These are phyloP conservation scores for Ceratobasidium sp. DNA, from an alignment of 1,284 basidiomycete species.

Conservation along the genomic window DNA sequence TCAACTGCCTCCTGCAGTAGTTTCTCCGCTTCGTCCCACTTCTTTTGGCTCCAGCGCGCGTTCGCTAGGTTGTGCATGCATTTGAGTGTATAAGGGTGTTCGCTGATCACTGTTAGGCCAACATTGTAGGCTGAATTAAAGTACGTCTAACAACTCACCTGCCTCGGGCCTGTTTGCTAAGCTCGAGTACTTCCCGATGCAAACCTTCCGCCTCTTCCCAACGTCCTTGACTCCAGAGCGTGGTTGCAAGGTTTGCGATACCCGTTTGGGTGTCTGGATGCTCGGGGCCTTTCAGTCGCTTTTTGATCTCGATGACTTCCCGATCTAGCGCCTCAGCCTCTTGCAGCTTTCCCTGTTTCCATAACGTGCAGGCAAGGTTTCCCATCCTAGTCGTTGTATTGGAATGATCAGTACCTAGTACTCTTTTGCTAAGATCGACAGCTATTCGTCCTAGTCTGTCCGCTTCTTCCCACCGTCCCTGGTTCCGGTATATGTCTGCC, in stretches of 20 bases:
- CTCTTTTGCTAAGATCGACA: not conserved
- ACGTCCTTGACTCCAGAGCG: constrained; percentile 12
- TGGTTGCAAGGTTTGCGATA: constrained; percentile 15
- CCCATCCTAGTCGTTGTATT: constrained; percentile 14
- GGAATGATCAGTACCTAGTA: constrained; percentile 11
- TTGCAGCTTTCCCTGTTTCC: constrained; percentile 19
- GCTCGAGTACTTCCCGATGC: constrained; percentile 13
- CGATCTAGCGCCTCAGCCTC: constrained; percentile 12
- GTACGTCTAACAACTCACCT: not conserved
- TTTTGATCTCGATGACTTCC: constrained; percentile 4
- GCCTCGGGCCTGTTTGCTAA: not conserved
- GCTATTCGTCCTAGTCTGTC: constrained; percentile 7
- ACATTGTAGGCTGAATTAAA: no score
- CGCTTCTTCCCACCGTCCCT: constrained; percentile 25
- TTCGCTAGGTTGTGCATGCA: constrained; percentile 20
- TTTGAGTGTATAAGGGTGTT: constrained; percentile 22
- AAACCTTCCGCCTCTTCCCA: constrained; percentile 5
- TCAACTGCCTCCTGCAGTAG: constrained; percentile 20
- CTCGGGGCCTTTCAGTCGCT: not conserved
- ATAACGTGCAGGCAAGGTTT: constrained; percentile 24
- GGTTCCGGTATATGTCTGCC: constrained; percentile 41
- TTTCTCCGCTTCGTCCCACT: constrained; percentile 10
- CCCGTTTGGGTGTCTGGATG: constrained; percentile 13
- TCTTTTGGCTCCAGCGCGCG: constrained; percentile 1
- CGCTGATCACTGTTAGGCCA: not conserved